Base-by-base conservation (phyloP, 163 green algal genomes). In the Chlamydomonas reinhardtii region DNA sequence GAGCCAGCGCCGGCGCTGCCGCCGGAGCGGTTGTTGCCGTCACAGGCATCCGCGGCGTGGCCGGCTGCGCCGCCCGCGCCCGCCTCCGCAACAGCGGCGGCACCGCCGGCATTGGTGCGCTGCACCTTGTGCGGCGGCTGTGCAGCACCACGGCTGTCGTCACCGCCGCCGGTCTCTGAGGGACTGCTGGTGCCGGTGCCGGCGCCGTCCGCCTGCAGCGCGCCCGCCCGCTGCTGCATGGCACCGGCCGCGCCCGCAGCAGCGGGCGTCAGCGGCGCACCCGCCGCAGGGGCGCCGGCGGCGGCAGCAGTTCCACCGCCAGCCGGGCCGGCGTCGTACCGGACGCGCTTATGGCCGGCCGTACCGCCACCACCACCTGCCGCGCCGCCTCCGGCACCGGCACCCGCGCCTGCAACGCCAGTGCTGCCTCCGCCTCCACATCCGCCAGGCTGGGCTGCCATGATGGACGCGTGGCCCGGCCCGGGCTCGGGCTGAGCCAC, bases 401-500 rank as follows among this genome's bases (percentile, higher is more conserved):
- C 62, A 29, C 79, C 27, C 59, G 43, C 19, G n/a, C 72, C 72
- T 12, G 12, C 14, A 27, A 16, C 31, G 59, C 59, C 59, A 9
- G 4, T 14, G 19, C 12, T n/a, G 59, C 22, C 59, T 15, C 22
- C 59, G 59, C 59, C 59, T 2, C 59, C 59, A 22, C 59, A 19
- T 2, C 59, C 22, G 32, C 11, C 54, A 27, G 20, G 52, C 29
- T 52, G 43, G 48, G 27, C 24, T 12, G 14, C 24, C 9, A 27
- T 37, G 17, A 68, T 20, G 37, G 32, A 32, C 17, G 52, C 52
- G 14, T 73, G 70, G 15, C 61, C 39, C n/a, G 37, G 17, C 59
- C 39, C 72, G 31, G 39, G 62, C 24, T 88, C 61, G 4, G 83
- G 76, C 70, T 89, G 84, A 0, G 70, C 84, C 9, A 89, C 84